phyloP scores from a whole-genome alignment of 352 stramenopile genomes.

The Phytophthora gonapodyides region DNA sequence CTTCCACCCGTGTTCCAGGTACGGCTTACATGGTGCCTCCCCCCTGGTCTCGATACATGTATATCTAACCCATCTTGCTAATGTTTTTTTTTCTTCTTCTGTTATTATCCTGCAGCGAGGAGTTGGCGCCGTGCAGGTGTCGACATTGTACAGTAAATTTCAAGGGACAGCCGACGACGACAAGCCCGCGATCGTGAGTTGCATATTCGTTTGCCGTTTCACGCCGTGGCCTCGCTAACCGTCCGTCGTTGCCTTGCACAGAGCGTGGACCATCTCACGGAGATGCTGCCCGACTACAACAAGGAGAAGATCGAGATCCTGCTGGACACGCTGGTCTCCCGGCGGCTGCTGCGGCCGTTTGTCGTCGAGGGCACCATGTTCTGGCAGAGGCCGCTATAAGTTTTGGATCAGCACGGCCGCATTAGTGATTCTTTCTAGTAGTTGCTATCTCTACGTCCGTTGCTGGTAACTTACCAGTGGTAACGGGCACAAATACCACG shows the following conservation, averaged over 20 bases:
- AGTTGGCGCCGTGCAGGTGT: constrained; percentile 80
- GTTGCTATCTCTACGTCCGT: constrained; percentile 14
- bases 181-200: constrained; percentile 71
- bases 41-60: not conserved
- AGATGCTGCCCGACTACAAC: constrained; percentile 69
- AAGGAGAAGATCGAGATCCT: constrained; percentile 80
- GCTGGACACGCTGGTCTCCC: constrained; percentile 77
- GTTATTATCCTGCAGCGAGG: constrained; percentile 49
- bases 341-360: constrained; percentile 76
- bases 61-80: constrained; percentile 1
- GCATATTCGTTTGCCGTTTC: constrained; percentile 23
- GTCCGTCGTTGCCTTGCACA: constrained; percentile 27
- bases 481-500: constrained; percentile 26
- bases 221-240: constrained; percentile 13
- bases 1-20: constrained; percentile 83
- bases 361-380: constrained; percentile 87
- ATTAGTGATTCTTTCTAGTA: no score
- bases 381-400: constrained; percentile 59
- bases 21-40: not conserved
- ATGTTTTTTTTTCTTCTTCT: constrained; percentile 6
- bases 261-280: constrained; percentile 72
- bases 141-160: constrained; percentile 87
- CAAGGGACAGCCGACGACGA: constrained; percentile 45
- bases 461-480: no score
- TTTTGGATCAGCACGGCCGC: no score